Conservation (phyloP, 2,329 filamentous ascomycete genomes). For the Alternaria sp. region DNA sequence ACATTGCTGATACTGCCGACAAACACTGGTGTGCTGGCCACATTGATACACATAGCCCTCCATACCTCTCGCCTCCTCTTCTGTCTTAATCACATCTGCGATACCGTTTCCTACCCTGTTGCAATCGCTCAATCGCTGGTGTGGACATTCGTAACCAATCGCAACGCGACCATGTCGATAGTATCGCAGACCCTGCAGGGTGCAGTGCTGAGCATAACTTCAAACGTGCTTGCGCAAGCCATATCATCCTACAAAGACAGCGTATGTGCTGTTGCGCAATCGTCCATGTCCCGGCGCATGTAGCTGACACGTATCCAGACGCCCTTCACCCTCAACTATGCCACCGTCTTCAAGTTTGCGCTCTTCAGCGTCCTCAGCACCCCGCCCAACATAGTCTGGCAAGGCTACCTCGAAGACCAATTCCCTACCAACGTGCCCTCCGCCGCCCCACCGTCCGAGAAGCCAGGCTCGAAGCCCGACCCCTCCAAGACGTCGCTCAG, state of each 20-base stretch:
- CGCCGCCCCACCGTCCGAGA: conserved; percentile 29
- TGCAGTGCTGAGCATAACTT: conserved; percentile 68
- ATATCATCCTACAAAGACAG: conserved; percentile 67
- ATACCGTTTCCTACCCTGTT: not conserved
- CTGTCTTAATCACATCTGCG: not conserved
- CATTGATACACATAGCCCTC: conserved; percentile 6
- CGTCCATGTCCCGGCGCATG: not conserved
- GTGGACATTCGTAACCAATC: not conserved
- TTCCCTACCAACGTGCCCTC: conserved; percentile 68
- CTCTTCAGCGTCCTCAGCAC: conserved; percentile 75
- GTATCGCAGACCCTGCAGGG: conserved; percentile 63
- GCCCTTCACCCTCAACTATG: conserved; percentile 67
- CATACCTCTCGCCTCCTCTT: not conserved
- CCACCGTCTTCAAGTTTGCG: conserved; percentile 77
- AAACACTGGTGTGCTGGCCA: conserved; percentile 8
- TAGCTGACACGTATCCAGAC: conserved; percentile 52
- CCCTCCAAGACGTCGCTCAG: conserved; percentile 52
- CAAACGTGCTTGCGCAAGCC: conserved; percentile 76
- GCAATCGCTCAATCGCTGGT: not conserved
- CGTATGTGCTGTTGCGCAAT: conserved; percentile 52
- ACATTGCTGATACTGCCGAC: conserved; percentile 12
- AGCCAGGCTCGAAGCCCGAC: conserved; percentile 37
- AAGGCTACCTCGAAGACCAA: conserved; percentile 74
- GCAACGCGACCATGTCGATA: conserved; percentile 35
- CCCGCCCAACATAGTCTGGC: conserved; percentile 88